A percentile compares a stretch with the other conserved stretches of the same genome.
Evolutionary conservation across 2,329 filamentous ascomycete genomes (phyloP).

Genomic region (Alternaria tenuissima): DNA sequence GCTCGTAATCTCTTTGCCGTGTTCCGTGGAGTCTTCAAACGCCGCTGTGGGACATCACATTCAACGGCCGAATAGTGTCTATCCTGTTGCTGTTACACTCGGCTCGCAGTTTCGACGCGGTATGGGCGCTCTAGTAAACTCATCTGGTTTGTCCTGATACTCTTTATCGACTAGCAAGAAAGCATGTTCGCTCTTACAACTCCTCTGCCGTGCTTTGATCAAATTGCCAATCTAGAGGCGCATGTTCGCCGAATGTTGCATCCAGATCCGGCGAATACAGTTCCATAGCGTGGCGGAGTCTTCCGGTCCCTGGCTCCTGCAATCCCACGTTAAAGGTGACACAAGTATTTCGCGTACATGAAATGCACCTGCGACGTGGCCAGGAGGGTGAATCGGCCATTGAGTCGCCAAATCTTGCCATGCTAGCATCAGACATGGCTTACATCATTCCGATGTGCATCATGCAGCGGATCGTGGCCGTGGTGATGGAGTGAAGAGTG

Average conservation of each 20-base stretch:
- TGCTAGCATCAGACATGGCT: not conserved
- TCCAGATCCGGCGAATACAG: not conserved
- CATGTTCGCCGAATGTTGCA: not conserved
- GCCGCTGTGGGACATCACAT: not conserved
- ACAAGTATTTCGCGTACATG: slow-evolving; percentile 5
- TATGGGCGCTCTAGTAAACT: not conserved
- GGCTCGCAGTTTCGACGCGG: not conserved
- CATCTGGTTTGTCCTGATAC: not conserved
- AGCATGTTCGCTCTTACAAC: not conserved
- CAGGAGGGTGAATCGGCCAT: not conserved
- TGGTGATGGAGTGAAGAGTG: not conserved
- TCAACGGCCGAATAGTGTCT: not conserved
- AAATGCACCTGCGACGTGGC: slow-evolving; percentile 4
- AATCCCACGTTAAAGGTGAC: slow-evolving; percentile 1
- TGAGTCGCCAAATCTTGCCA: not conserved
- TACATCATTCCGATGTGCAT: not conserved
- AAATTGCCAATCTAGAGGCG: not conserved
- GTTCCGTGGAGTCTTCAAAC: not conserved
- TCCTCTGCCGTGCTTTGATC: not conserved
- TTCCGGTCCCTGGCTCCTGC: slow-evolving; percentile 7
- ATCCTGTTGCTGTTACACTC: not conserved
- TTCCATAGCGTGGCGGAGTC: slow-evolving; percentile 1
- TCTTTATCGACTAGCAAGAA: not conserved
- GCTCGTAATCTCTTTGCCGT: not conserved
- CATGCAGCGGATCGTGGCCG: not conserved